Evolutionary conservation across 1,284 basidiomycete genomes (phyloP), one percentile per base, ranked within the genome.

Genomic region (Singerocomus inundabilis): DNA sequence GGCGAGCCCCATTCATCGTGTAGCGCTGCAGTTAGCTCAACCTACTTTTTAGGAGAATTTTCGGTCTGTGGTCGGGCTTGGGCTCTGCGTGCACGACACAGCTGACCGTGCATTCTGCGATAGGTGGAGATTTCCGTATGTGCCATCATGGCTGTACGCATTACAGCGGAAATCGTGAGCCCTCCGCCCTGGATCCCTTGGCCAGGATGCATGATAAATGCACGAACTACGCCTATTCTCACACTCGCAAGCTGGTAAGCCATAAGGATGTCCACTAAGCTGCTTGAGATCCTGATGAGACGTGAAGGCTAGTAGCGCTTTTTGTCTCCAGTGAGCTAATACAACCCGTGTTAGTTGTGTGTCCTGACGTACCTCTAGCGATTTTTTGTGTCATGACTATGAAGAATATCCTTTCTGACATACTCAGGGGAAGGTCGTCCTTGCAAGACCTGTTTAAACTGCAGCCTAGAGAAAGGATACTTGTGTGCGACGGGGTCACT

Each of bases 221-320:
- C 59, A 8, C 35, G 6, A 16, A 8, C 26, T 31, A 59, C 61
- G 16, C 58, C 58, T 21, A n/a, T 30, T 6, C 48, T 60, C 15
- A 59, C 59, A 7, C 58, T 60, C 30, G 46, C 40, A 11, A 57
- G 61, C 30, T 60, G 58, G 58, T 60, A 38, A 51, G 58, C 18
- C 2, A 6, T 4, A 13, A 9, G 21, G 3, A 3, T 4, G 34
- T 32, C 15, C 6, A 11, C 41, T 5, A 9, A n/a, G 12, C 18
- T 15, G 8, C 21, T 35, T 15, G n/a, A 7, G 34, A 35, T 1
- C 30, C 39, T 60, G 31, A 60, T 5, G 15, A 18, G 16, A 24
- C 2, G 1, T 44, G 13, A 47, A 60, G 58, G 58, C 10, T 60
- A 15, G 40, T 11, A 13, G 49, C 48, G 7, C 53, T 60, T 40